Evolutionary conservation across 1,284 basidiomycete genomes (phyloP).

Genomic region (Cryptococcus maquisensis): DNA sequence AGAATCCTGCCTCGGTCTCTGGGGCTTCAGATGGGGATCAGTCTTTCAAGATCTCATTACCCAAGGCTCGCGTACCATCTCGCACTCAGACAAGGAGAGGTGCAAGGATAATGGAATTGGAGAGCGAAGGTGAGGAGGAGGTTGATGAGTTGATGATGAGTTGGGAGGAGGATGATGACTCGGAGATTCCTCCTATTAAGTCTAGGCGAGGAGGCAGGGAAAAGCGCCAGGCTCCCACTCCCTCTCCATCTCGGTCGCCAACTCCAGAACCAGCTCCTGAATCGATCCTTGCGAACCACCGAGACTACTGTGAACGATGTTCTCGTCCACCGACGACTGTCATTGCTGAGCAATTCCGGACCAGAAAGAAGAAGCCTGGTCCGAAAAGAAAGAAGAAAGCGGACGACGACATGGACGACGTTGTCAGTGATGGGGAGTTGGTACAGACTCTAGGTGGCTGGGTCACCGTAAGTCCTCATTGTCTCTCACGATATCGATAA

Average conservation of each 20-base stretch:
- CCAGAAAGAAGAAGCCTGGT: conserved; percentile 35
- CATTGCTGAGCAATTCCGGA: conserved; percentile 20
- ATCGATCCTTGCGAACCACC: conserved; percentile 30
- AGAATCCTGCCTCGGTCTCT: no score
- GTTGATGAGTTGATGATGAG: not conserved
- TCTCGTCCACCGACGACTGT: conserved; percentile 25
- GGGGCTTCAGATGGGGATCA: no score
- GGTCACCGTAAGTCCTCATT: conserved; percentile 55
- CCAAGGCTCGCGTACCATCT: no score
- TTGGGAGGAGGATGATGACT: not conserved
- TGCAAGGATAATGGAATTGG: not conserved
- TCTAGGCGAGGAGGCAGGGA: conserved; percentile 34
- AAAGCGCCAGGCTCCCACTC: conserved; percentile 26
- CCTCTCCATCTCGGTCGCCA: not conserved
- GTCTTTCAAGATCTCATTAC: no score
- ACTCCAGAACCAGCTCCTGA: conserved; percentile 4
- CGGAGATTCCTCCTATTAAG: not conserved
- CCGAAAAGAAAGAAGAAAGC: conserved; percentile 49
- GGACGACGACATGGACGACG: conserved; percentile 53
- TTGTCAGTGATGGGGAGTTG: conserved; percentile 55
- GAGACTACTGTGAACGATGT: conserved; percentile 39
- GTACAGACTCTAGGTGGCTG: conserved; percentile 67
- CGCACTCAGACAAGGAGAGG: no score
- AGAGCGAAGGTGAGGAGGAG: not conserved
- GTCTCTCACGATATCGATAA: not conserved